A percentile compares a stretch with the other conserved stretches of the same genome.
phyloP scores from a whole-genome alignment of 768 basidiomycete species.

The Leccinum subgranulosum region DNA sequence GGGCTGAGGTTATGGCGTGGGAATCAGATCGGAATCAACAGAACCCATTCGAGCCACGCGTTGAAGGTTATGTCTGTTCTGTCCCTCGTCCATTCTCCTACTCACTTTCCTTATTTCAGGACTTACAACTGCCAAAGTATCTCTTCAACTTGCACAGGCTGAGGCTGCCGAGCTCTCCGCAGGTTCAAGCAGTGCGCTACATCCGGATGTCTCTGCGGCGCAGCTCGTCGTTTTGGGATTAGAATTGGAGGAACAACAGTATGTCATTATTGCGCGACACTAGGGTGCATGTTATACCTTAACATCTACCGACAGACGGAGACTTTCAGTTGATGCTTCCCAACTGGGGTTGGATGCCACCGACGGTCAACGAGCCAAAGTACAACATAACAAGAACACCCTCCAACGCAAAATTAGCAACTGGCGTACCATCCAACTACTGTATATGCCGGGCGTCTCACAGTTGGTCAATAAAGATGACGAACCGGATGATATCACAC shows the following conservation, averaged over 20 bases:
- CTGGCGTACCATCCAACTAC: not conserved
- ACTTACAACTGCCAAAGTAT: not conserved
- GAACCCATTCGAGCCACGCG: not conserved
- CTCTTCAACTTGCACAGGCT: not conserved
- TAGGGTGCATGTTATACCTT: not conserved
- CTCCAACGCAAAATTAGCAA: not conserved
- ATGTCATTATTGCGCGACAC: not conserved
- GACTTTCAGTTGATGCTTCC: not conserved
- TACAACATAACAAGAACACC: not conserved
- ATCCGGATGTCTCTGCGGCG: not conserved
- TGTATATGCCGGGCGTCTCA: not conserved
- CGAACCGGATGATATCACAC: not conserved
- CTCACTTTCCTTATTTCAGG: not conserved
- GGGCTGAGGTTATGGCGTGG: not conserved
- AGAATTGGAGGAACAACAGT: not conserved
- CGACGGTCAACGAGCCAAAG: not conserved
- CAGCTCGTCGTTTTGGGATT: not conserved
- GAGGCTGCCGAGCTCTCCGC: not conserved
- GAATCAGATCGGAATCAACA: not conserved
- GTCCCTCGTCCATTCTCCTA: not conserved
- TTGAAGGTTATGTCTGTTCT: not conserved
- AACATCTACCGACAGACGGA: not conserved
- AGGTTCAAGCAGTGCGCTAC: not conserved
- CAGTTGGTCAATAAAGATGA: not conserved
- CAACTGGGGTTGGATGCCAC: not conserved